Base-by-base conservation (phyloP, 129 eudicot genomes). In the Flaveria bidentis region DNA sequence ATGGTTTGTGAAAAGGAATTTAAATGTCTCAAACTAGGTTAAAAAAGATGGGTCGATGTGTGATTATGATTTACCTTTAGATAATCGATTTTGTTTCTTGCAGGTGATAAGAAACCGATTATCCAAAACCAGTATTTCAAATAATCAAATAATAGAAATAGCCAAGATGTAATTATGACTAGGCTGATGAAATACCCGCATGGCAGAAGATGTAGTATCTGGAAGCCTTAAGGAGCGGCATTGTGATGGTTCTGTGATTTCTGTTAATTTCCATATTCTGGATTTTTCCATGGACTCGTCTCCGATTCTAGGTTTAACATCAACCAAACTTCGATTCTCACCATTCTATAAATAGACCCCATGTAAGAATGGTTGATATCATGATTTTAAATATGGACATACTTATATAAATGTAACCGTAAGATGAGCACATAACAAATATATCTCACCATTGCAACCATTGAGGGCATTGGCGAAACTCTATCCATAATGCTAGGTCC, bases 211-310 rank as follows among this genome's bases (percentile, higher is more conserved):
- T 55, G 84, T 75, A 45, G 71, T 85, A 70, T 91, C 97, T 12
- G 97, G 97, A 82, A 91, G 94, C 81, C 92, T 84, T 75, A 86
- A 72, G 17, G 95, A 85, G 16, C 94, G 92, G 63, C 97, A 91
- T 58, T 91, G 92, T 74, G 90, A 69, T 15, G 85, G 81, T 79
- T 88, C 97, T 60, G 81, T 91, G 67, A 91, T 88, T 83, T 91
- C 95, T 26, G 91, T 81, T 51, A 83, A 76, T 69, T 88, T 91
- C 97, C 95, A 88, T 62, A 75, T 81, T 79, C 87, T 85, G 46
- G 95, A 83, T 69, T 86, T 91, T 44, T 91, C 97, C 33, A 80
- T 69, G 0, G 95, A 83, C 71, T 91, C 97, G 4, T 91, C 97
- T 30, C 82, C 84, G 10, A 88, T 81, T 78, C 91, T 91, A n/a